Base-by-base conservation (phyloP, 2,329 filamentous ascomycete species). In the Aspergillus oerlinghausenensis region DNA sequence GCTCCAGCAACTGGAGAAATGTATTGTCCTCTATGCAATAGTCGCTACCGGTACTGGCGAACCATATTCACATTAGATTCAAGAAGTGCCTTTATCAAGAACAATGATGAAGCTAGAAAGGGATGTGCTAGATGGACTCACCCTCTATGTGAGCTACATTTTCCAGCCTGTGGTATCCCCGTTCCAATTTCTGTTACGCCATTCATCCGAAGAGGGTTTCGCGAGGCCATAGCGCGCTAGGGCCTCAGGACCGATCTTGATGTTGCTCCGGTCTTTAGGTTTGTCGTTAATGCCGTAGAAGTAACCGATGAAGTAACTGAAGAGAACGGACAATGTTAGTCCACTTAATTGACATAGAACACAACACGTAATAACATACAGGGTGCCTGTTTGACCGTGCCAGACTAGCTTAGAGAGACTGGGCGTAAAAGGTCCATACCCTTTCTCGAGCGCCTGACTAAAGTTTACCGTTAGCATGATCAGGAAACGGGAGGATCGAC, bases 281-380 rank as follows among this genome's bases (percentile, higher is more conserved):
- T 51, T 29, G 45, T 21, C 40, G 17, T 48, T 26, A 38, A 48
- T 57, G 47, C 55, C 51, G 28, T 50, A 26, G 47, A 54, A 26
- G 48, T 54, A 55, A 29, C 48, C 52, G 51, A 57, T 55, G 55
- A 55, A 57, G 21, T 57, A 55, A 55, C 55, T 57, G 40, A 51
- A 55, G 50, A 54, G 32, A 17, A 35, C 17, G 47, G 38, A 50
- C 51, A 51, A 51, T 51, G 25, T 55, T 26, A 35, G 26, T 55
- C 53, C 49, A 51, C 53, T 57, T 48, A 51, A 49, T 54, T 50
- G 55, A 55, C 38, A 51, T 54, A 28, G 51, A 48, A 40, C 35
- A 50, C 10, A 32, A 32, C 10, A 32, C 11, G 38, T 42, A 42
- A 42, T 42, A 42, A 42, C 40, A 21, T 43, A 43, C 40, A 43